These are phyloP conservation scores for Penicillium egyptiacum DNA, from an alignment of 495 filamentous ascomycete species.

Conservation along the genomic window DNA sequence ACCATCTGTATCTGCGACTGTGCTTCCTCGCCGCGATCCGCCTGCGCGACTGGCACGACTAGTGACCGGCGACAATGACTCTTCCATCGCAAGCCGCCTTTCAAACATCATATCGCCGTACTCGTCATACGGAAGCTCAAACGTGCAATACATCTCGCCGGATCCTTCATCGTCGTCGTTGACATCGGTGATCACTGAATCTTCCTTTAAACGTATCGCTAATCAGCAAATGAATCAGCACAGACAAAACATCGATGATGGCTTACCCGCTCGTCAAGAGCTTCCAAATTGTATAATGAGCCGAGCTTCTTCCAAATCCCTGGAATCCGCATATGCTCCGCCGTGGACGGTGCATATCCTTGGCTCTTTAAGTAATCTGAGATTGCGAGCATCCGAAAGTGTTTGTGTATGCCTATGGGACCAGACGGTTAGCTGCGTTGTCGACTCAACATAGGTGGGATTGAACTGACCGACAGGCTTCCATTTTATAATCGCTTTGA, in stretches of 20 bases:
- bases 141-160: constrained; percentile 62
- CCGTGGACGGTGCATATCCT: constrained; percentile 66
- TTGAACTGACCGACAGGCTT: constrained; percentile 80
- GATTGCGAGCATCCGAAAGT: constrained; percentile 92
- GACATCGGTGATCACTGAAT: constrained; percentile 52
- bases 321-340: constrained; percentile 80
- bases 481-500: constrained; percentile 87
- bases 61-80: constrained; percentile 56
- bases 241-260: background rate
- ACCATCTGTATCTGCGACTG: constrained; percentile 57
- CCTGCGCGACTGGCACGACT: constrained; percentile 51
- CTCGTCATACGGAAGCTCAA: constrained; percentile 73
- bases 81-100: constrained; percentile 59
- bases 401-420: constrained; percentile 86
- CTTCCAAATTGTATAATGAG: constrained; percentile 82
- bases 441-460: background rate
- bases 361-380: constrained; percentile 82
- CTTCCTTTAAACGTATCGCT: constrained; percentile 38
- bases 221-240: constrained; percentile 10
- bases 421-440: background rate
- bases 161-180: constrained; percentile 60
- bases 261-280: constrained; percentile 79
- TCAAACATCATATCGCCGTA: constrained; percentile 75
- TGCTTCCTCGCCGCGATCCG: constrained; percentile 45
- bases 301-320: constrained; percentile 89